phyloP scores from a whole-genome alignment of 2,329 filamentous ascomycete genomes.

The Diplodia intermedia region DNA sequence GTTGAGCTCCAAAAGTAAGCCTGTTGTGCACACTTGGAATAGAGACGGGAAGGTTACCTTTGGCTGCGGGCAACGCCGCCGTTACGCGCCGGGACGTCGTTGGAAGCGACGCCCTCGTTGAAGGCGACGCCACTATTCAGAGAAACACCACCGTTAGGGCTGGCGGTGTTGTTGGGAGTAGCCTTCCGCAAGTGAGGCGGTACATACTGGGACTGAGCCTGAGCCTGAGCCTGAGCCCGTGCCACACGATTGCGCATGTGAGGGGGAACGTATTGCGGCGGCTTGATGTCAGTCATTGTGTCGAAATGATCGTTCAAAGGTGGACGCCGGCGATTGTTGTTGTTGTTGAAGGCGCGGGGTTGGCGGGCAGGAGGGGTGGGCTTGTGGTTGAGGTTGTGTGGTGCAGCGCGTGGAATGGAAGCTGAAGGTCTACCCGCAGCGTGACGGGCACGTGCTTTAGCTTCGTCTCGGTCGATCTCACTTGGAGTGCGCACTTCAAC shows the following conservation, averaged over 20 bases:
- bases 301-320: background rate
- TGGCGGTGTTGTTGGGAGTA: background rate
- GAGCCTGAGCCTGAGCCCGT: background rate
- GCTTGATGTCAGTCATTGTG: background rate
- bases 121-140: background rate
- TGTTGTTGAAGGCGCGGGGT: background rate
- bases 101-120: background rate
- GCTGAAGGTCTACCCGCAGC: background rate
- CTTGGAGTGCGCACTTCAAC: slow-evolving; percentile 3
- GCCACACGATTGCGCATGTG: slow-evolving; percentile 5
- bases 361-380: background rate
- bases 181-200: slow-evolving; percentile 19
- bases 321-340: background rate
- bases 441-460: background rate
- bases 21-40: background rate
- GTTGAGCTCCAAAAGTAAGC: background rate
- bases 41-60: background rate
- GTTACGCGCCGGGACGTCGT: background rate
- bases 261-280: slow-evolving; percentile 6
- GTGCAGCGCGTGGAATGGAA: too few species aligned
- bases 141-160: background rate
- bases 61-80: background rate
- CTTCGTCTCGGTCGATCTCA: slow-evolving; percentile 10
- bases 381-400: background rate
- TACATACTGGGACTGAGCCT: background rate